phyloP scores from a whole-genome alignment of 1,139 yeast genomes.

The Scheffersomyces cryptocercus region DNA sequence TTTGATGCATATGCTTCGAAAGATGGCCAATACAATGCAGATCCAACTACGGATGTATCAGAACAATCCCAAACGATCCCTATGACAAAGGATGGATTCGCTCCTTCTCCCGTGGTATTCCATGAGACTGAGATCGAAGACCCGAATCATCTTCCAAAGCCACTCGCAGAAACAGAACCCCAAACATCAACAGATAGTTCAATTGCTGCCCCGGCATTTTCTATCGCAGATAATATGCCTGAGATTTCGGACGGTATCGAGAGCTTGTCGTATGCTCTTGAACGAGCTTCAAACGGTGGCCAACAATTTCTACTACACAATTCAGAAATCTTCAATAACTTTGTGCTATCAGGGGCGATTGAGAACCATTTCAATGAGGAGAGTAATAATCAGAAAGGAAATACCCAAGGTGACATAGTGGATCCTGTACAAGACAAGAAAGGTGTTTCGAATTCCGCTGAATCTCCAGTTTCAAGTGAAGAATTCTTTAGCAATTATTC shows the following conservation, averaged over 20 bases:
- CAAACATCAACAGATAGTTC: too few species aligned
- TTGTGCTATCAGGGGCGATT: slow-evolving; percentile 15
- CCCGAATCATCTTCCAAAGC: too few species aligned
- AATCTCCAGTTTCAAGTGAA: neutral
- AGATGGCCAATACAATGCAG: neutral
- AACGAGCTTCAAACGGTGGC: slow-evolving; percentile 28
- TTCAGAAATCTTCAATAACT: slow-evolving; percentile 30
- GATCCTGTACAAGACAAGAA: neutral
- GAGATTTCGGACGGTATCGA: slow-evolving; percentile 29
- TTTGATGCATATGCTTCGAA: neutral
- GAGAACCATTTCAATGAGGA: neutral
- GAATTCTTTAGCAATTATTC: slow-evolving; percentile 11
- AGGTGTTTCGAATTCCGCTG: neutral
- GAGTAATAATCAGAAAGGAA: slow-evolving; percentile 3
- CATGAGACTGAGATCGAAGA: too few species aligned
- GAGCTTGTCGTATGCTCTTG: slow-evolving; percentile 29
- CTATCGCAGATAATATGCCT: slow-evolving; percentile 11
- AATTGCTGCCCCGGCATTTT: neutral
- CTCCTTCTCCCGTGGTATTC: too few species aligned
- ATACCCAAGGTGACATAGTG: slow-evolving; percentile 4
- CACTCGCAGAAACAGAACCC: too few species aligned
- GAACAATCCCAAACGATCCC: too few species aligned
- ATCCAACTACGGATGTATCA: neutral
- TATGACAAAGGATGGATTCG: too few species aligned
- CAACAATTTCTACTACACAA: slow-evolving; percentile 29